Evolutionary conservation across 208 protist genomes (phyloP).

Genomic region (Wallacemonas sp.): DNA sequence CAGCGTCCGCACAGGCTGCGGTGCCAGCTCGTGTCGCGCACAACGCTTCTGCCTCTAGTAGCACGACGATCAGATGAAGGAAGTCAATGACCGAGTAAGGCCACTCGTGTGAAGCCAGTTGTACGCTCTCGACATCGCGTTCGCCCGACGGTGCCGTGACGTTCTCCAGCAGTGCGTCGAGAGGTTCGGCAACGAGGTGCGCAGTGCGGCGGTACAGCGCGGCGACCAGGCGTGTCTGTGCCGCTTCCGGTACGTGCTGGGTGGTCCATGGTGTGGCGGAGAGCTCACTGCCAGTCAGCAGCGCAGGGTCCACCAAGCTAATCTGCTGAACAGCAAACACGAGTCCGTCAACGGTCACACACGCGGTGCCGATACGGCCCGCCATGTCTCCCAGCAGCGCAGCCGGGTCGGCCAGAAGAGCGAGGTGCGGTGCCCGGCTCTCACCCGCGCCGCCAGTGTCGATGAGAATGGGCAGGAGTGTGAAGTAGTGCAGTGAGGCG

Average conservation of each 20-base stretch:
- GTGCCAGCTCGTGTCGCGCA: not conserved
- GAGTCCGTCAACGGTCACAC: not conserved
- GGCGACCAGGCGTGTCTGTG: not conserved
- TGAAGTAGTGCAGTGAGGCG: constrained; percentile 6
- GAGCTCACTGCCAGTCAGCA: not conserved
- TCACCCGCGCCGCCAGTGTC: too few species aligned
- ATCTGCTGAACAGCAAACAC: not conserved
- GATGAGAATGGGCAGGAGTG: not conserved
- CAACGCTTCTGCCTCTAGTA: not conserved
- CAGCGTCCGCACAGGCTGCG: not conserved
- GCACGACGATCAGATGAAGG: not conserved
- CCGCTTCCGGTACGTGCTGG: not conserved
- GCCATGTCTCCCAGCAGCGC: not conserved
- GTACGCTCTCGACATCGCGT: too few species aligned
- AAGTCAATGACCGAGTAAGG: not conserved
- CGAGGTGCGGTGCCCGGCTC: not conserved
- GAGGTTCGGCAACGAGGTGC: not conserved
- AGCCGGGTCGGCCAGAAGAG: not conserved
- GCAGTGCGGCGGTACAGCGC: not conserved
- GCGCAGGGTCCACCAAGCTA: not conserved
- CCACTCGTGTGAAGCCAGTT: not conserved
- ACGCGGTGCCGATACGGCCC: not conserved
- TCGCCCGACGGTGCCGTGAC: too few species aligned
- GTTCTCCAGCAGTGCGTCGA: too few species aligned
- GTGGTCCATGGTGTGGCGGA: not conserved